Evolutionary conservation across 2,329 filamentous ascomycete species (phyloP).

Genomic region (Coniochaeta sp.): DNA sequence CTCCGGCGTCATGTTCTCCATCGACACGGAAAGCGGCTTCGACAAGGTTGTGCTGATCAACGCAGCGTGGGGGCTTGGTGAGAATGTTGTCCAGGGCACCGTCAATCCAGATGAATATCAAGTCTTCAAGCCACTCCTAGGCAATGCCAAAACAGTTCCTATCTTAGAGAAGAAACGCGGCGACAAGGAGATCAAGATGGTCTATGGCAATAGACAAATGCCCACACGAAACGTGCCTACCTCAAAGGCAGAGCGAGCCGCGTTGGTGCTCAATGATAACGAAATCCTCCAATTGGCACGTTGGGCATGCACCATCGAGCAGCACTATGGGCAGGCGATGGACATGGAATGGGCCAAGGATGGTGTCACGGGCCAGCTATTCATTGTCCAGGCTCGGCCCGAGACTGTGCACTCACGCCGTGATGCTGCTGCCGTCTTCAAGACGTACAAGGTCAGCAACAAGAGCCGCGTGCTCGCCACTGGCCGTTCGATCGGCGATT

Average conservation of each 20-base stretch:
- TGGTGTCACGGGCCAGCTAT: conserved; percentile 18
- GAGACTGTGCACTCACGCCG: conserved; percentile 27
- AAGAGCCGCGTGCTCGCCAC: conserved; percentile 19
- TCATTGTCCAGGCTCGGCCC: conserved; percentile 27
- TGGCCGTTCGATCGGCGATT: conserved; percentile 24
- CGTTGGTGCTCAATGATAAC: conserved; percentile 22
- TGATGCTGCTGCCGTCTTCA: conserved; percentile 17
- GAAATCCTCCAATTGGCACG: conserved; percentile 26
- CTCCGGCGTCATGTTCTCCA: conserved; percentile 31
- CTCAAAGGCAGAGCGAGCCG: conserved; percentile 23
- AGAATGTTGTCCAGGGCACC: conserved; percentile 27
- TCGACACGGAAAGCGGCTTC: conserved; percentile 30
- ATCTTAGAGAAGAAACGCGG: conserved; percentile 26
- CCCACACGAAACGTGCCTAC: conserved; percentile 27
- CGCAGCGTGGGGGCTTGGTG: conserved; percentile 25
- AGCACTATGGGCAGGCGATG: conserved; percentile 26
- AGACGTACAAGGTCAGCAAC: conserved; percentile 22
- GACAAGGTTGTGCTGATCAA: conserved; percentile 31
- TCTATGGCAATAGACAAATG: conserved; percentile 19
- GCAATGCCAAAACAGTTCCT: conserved; percentile 15
- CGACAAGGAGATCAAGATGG: conserved; percentile 25
- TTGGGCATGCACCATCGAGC: conserved; percentile 26
- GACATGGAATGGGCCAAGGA: conserved; percentile 32
- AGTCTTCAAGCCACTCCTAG: conserved; percentile 26
- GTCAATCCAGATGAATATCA: conserved; percentile 31